phyloP scores from a whole-genome alignment of 331 rosid genomes.

The Quercus tomentella region DNA sequence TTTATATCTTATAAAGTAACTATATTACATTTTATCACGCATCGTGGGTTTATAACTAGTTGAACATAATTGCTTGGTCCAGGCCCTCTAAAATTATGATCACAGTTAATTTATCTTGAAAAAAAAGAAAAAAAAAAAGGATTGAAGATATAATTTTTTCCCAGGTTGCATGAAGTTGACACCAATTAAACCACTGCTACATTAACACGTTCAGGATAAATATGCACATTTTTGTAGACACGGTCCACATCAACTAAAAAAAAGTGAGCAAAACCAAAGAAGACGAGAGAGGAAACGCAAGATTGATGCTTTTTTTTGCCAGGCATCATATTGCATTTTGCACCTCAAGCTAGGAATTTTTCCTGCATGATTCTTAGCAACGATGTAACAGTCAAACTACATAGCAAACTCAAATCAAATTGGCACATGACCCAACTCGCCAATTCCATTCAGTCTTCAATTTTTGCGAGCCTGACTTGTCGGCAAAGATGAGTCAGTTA shows the following conservation, averaged over 20 bases:
- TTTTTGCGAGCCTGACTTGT: conserved; percentile 1
- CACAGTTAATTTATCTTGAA: neutral
- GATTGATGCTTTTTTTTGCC: neutral
- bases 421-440: neutral
- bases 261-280: neutral
- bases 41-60: no score
- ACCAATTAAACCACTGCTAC: neutral
- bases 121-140: neutral
- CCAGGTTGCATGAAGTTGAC: neutral
- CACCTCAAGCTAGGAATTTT: neutral
- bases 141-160: neutral
- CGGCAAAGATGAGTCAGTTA: conserved; percentile 20
- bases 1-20: no score
- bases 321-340: neutral
- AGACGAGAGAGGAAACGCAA: neutral
- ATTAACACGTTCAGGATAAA: neutral
- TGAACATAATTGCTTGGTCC: neutral
- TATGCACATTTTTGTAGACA: neutral
- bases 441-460: neutral
- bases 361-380: neutral
- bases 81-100: neutral
- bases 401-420: neutral
- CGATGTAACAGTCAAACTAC: neutral
- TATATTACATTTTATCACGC: no score
- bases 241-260: neutral